These are phyloP conservation scores for Leccinum insolens DNA, from an alignment of 1,284 basidiomycete species.

Conservation along the genomic window DNA sequence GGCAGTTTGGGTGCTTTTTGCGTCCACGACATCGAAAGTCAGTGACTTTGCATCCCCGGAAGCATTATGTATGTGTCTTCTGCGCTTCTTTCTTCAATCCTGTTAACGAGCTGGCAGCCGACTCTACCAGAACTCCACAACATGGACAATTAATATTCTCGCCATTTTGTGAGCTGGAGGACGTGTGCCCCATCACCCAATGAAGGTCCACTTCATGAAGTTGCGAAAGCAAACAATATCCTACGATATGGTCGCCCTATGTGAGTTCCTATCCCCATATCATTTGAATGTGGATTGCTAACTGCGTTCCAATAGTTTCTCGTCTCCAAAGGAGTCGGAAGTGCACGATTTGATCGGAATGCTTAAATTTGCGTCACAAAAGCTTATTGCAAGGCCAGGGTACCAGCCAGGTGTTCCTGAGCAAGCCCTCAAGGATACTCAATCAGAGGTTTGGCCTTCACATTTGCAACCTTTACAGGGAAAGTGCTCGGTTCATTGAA, in stretches of 20 bases:
- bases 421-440: not conserved
- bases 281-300: not conserved
- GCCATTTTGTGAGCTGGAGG: not conserved
- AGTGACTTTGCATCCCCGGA: too few species aligned
- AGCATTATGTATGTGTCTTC: not conserved
- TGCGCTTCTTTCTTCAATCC: not conserved
- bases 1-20: too few species aligned
- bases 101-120: too few species aligned
- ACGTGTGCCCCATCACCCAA: not conserved
- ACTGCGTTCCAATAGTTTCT: not conserved
- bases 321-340: not conserved
- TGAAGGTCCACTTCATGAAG: not conserved
- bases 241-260: not conserved
- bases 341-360: not conserved
- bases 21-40: too few species aligned
- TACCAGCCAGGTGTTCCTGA: too few species aligned
- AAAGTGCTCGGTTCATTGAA: not conserved
- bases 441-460: not conserved
- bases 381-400: not conserved
- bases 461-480: not conserved
- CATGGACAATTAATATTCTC: not conserved
- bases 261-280: not conserved
- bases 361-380: not conserved
- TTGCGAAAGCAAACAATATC: not conserved
- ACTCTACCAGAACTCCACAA: not conserved